Evolutionary conservation across 495 filamentous ascomycete species (phyloP), one percentile per base, ranked within the genome.

Genomic region (Penicillium diatomitis): DNA sequence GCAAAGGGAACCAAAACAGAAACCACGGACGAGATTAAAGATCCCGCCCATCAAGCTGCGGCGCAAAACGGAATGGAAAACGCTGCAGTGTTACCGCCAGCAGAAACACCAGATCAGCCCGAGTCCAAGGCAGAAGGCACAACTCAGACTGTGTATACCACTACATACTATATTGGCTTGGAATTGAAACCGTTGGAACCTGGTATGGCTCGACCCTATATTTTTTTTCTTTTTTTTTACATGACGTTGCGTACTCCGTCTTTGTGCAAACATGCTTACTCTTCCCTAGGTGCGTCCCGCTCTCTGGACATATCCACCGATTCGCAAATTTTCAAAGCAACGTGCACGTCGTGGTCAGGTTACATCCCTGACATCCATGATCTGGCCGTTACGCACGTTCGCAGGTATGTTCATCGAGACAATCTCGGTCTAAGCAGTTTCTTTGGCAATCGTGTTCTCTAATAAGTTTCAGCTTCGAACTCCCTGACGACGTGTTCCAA

Each of bases 401-500:
- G 85, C 65, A 94, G 83, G 87, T 88, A 69, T 68, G 82, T 63
- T 41, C 34, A 9, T n/a, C 8, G 12, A 35, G 27, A 5, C 5
- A 5, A 6, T 5, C 4, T 11, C 10, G 20, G 20, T 20, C 20
- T 20, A 20, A 20, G 20, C 20, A 20, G 5, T 9, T n/a, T 37
- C 11, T 10, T 37, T 46, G 2, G 34, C 29, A 28, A 7, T 36
- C 8, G 5, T 46, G 44, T 36, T 59, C 49, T 60, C 59, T 56
- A 54, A 46, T 36, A 44, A 38, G 34, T 34, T 56, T 5, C 46
- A 95, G 89, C 62, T 87, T 83, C 57, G 85, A 88, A 60, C 74
- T 98, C 12, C 94, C 92, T 12, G 81, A 84, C 45, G 89, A 98
- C 64, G 82, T 97, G 1, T 98, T 98, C 64, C 76, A 82, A 49